Conservation (phyloP, 2,329 filamentous ascomycete genomes). For the Knufia fluminis region DNA sequence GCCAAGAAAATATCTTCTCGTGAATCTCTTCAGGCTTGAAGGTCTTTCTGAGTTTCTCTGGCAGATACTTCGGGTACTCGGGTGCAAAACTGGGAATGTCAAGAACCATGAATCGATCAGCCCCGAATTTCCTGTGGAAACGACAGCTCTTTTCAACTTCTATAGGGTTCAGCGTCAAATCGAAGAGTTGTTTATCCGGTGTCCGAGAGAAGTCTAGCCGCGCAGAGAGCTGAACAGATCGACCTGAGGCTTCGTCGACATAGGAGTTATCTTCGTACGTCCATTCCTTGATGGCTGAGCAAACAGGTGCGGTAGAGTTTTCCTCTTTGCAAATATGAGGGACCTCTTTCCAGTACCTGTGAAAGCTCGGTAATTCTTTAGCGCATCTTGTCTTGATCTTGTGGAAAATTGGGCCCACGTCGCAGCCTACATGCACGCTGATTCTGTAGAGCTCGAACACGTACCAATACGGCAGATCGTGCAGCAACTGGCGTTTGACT, state of each 20-base stretch:
- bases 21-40: constrained; percentile 21
- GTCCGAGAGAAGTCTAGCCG: constrained; percentile 31
- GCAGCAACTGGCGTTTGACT: not conserved
- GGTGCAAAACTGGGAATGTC: constrained; percentile 25
- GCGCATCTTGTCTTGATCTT: not conserved
- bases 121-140: constrained; percentile 38
- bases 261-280: constrained; percentile 6
- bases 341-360: constrained; percentile 3
- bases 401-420: not conserved
- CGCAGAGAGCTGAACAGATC: constrained; percentile 33
- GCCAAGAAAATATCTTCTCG: constrained; percentile 32
- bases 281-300: constrained; percentile 2
- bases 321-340: not conserved
- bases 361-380: not conserved
- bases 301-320: not conserved
- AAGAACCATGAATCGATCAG: constrained; percentile 38
- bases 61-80: not conserved
- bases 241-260: constrained; percentile 18
- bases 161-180: constrained; percentile 33
- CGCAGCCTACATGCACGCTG: not conserved
- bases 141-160: constrained; percentile 36
- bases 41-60: constrained; percentile 9
- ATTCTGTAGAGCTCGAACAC: constrained; percentile 2
- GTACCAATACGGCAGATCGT: constrained; percentile 19
- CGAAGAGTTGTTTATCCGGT: constrained; percentile 29